Percentiles rank a stretch among this genome's conserved stretches.
Evolutionary conservation across 495 filamentous ascomycete species (phyloP).

Genomic region (Penicillium cosmopolitanum): DNA sequence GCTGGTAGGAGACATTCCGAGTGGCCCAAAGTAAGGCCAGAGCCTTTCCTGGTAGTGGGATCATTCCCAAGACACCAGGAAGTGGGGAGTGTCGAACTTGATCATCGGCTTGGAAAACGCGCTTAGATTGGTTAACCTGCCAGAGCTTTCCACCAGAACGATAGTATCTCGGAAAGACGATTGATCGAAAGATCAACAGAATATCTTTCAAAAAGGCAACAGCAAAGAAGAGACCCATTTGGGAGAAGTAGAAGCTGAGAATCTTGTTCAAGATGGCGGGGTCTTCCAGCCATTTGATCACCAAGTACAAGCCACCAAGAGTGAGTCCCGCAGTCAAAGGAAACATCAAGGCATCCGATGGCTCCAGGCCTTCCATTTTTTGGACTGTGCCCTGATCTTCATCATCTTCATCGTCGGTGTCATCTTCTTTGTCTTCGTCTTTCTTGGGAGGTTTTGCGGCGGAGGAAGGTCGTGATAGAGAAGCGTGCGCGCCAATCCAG

Average conservation of each 20-base stretch:
- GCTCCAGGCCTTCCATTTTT: constrained; percentile 74
- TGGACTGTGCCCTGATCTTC: constrained; percentile 44
- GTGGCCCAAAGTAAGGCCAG: constrained; percentile 48
- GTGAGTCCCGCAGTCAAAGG: constrained; percentile 77
- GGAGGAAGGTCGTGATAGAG: constrained; percentile 75
- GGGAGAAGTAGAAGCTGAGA: constrained; percentile 81
- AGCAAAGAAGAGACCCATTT: constrained; percentile 75
- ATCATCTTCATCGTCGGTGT: constrained; percentile 59
- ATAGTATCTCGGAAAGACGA: constrained; percentile 71
- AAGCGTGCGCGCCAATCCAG: constrained; percentile 70
- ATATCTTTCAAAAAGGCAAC: constrained; percentile 69
- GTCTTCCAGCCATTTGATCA: constrained; percentile 88
- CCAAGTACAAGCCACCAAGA: constrained; percentile 78
- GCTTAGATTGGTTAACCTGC: constrained; percentile 40
- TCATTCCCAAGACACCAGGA: constrained; percentile 49
- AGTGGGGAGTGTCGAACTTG: constrained; percentile 50
- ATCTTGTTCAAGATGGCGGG: constrained; percentile 81
- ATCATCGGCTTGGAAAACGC: constrained; percentile 25
- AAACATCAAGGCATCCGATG: constrained; percentile 84
- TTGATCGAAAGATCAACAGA: constrained; percentile 63
- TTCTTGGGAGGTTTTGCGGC: constrained; percentile 66
- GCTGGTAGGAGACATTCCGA: constrained; percentile 50
- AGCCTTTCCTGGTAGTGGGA: constrained; percentile 43
- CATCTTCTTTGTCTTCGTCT: constrained; percentile 43
- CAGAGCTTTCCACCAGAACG: constrained; percentile 36